Evolutionary conservation across 441 rosid genomes (phyloP).

Genomic region (Mallotus japonicus): DNA sequence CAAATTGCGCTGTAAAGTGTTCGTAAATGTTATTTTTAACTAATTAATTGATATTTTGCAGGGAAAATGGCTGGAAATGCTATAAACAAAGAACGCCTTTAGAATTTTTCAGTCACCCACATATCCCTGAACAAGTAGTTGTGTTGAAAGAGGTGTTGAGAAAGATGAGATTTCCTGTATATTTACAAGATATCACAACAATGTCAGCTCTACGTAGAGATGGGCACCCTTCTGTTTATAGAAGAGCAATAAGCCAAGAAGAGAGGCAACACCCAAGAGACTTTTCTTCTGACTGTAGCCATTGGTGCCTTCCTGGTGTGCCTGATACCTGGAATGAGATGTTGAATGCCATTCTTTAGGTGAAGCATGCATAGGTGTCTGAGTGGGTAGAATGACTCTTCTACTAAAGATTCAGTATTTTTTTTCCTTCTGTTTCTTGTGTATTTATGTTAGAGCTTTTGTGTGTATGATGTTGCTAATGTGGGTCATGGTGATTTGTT

Average conservation of each 20-base stretch:
- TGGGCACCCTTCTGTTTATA: conserved; percentile 86
- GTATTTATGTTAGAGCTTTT: too few relatives aligned
- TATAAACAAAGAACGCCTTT: conserved; percentile 73
- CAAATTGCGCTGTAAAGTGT: too few relatives aligned
- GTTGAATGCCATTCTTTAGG: conserved; percentile 53
- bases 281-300: conserved; percentile 75
- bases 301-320: conserved; percentile 98
- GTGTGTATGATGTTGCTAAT: conserved; percentile 15
- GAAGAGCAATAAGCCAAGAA: conserved; percentile 50
- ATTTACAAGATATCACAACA: conserved; percentile 69
- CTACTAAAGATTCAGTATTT: too few relatives aligned
- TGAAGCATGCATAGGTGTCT: neutral
- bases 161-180: conserved; percentile 72
- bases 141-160: conserved; percentile 66
- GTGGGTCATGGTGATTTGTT: conserved; percentile 19
- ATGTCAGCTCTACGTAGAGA: conserved; percentile 80
- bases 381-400: too few relatives aligned
- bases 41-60: conserved; percentile 24
- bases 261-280: conserved; percentile 41
- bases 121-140: conserved; percentile 55
- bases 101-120: conserved; percentile 50
- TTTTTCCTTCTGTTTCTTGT: too few relatives aligned
- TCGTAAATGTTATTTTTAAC: too few relatives aligned
- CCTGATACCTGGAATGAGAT: conserved; percentile 96
- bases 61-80: conserved; percentile 86